A percentile compares a stretch with the other conserved stretches of the same genome.
Conservation (phyloP, 177 flowering plant genomes). For the Vitis hybrid region DNA sequence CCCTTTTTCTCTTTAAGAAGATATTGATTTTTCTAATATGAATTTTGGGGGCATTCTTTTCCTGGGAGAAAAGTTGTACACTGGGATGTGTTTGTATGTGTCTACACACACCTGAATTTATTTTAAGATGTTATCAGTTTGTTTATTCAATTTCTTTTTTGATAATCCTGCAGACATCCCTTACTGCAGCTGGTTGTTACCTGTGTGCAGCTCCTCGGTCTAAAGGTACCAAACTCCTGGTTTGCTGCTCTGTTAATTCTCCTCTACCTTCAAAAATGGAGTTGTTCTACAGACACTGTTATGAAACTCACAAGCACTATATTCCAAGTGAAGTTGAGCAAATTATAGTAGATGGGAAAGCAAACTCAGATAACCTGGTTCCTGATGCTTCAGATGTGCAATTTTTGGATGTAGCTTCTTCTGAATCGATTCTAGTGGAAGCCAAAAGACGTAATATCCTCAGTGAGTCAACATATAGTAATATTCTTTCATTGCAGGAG, state of each 20-base stretch:
- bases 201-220: slow-evolving; percentile 89
- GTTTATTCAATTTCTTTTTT: slow-evolving; percentile 2
- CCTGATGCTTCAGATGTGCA: slow-evolving; percentile 46
- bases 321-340: slow-evolving; percentile 41
- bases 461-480: slow-evolving; percentile 52
- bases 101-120: background rate
- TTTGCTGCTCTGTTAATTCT: slow-evolving; percentile 61
- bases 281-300: slow-evolving; percentile 15
- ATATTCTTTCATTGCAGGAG: slow-evolving; percentile 47
- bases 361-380: slow-evolving; percentile 29
- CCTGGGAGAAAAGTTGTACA: no score
- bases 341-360: slow-evolving; percentile 48
- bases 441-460: slow-evolving; percentile 56
- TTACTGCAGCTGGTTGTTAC: slow-evolving; percentile 92
- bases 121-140: background rate
- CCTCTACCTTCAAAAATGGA: slow-evolving; percentile 41
- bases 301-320: slow-evolving; percentile 17
- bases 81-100: no score
- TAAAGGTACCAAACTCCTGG: slow-evolving; percentile 67
- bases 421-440: slow-evolving; percentile 58
- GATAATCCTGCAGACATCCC: slow-evolving; percentile 54
- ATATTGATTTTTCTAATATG: no score
- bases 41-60: no score
- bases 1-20: no score
- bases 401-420: slow-evolving; percentile 46